Conservation (phyloP, 2,329 filamentous ascomycete species). For the Pseudogymnoascus sp. region DNA sequence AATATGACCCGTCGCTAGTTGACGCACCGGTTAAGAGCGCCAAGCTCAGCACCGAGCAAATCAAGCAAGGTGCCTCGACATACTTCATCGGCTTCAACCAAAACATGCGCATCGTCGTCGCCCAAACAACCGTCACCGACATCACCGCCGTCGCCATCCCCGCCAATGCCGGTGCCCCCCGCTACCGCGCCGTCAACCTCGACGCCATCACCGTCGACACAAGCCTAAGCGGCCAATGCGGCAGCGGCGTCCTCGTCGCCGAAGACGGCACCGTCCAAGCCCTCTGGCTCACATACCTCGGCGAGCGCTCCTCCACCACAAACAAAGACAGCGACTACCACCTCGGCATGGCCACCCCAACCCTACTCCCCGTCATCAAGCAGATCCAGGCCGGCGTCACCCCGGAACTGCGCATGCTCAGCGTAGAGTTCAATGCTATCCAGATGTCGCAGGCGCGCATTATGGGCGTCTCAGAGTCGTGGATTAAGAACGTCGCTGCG, state of each 20-base stretch:
- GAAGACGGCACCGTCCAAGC: constrained; percentile 91
- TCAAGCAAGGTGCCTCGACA: constrained; percentile 88
- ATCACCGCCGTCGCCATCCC: constrained; percentile 96
- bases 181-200: constrained; percentile 91
- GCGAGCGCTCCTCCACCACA: constrained; percentile 71
- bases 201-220: constrained; percentile 98
- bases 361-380: constrained; percentile 78
- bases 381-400: constrained; percentile 74
- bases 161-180: constrained; percentile 81
- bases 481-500: constrained; percentile 84
- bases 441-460: constrained; percentile 96
- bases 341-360: constrained; percentile 82
- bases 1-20: constrained; percentile 91
- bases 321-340: constrained; percentile 95
- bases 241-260: constrained; percentile 84
- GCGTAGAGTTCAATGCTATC: constrained; percentile 89
- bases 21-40: constrained; percentile 89
- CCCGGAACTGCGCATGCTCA: constrained; percentile 82
- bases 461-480: constrained; percentile 94
- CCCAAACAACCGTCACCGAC: constrained; percentile 91
- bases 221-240: constrained; percentile 82
- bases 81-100: constrained; percentile 99
- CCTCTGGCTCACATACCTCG: constrained; percentile 93
- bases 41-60: constrained; percentile 69
- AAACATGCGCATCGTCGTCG: constrained; percentile 87